Base-by-base conservation (phyloP, 2,329 filamentous ascomycete genomes). In the Diaporthe capsici region DNA sequence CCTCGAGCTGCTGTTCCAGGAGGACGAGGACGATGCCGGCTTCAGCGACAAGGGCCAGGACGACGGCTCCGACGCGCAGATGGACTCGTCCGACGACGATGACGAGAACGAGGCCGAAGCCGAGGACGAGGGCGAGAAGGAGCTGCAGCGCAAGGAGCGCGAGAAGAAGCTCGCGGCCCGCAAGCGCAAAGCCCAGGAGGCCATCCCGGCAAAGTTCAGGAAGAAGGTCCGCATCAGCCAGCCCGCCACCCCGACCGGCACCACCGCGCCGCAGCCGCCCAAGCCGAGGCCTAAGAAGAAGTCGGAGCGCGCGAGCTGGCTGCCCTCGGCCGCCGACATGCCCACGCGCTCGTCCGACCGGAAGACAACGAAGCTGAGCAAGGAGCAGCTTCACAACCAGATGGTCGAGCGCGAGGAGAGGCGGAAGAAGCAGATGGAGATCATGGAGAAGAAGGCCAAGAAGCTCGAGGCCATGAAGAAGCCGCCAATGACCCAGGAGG, bases 21-120 rank as follows among this genome's bases (percentile, higher is more conserved):
- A 94, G 82, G 92, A 93, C 76, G 94, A 91, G 74, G 88, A 93
- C 75, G 92, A 94, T 80, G 87, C 87, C 75, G 89, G 93, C 77
- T 93, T 96, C 84, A 92, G 91, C 72, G 93, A 95, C 80, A 91
- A 89, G 9, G 92, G 89, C 87, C 78, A 91, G 61, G 89, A 89
- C 15, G 90, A 90, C 72, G 91, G 87, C 3, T 94, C 93, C 2
- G 96, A 98, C 82, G 92, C 94, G 79, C 92, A 94, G 63, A 93
- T 98, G 87, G 95, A 97, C 80, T 96, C 94, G 20, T 97, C 95
- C 0, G 94, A 92, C 0, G 95, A 97, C 67, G 95, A 97, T 76
- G 93, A 95, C 75, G 88, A 93, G 75, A 84, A 85, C 51, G 85
- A 84, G 73, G 83, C 82, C 39, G 89, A 88, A 28, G 91, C 97